Conservation (phyloP, 345 rosid species). For the Camelina neglecta region DNA sequence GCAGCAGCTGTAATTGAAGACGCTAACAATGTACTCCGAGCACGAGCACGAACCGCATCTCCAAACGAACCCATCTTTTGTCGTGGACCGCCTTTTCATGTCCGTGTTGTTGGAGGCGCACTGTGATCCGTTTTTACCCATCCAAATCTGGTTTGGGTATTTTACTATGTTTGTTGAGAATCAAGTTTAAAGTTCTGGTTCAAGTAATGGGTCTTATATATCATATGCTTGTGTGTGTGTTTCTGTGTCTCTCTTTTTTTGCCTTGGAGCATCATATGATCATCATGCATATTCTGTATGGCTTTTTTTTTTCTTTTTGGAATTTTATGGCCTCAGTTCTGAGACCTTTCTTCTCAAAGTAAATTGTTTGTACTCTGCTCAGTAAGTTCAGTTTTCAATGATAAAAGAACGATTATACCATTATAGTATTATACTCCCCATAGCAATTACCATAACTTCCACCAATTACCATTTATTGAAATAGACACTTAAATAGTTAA, state of each 20-base stretch:
- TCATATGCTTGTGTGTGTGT: conserved; percentile 23
- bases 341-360: conserved; percentile 13
- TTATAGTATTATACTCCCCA: neutral
- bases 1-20: conserved; percentile 90
- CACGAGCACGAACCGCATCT: conserved; percentile 73
- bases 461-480: neutral
- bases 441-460: neutral
- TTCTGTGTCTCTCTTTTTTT: neutral
- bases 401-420: neutral
- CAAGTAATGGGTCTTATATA: conserved; percentile 11
- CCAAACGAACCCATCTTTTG: conserved; percentile 90
- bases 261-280: conserved; percentile 12
- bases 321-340: conserved; percentile 28
- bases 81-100: conserved; percentile 91
- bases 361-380: neutral
- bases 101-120: conserved; percentile 71
- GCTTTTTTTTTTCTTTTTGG: conserved; percentile 1
- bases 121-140: conserved; percentile 33
- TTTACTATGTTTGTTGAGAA: conserved; percentile 12
- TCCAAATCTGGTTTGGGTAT: conserved; percentile 15
- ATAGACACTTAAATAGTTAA: neutral
- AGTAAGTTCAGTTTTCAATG: neutral
- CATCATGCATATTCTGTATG: conserved; percentile 22
- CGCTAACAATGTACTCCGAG: conserved; percentile 81
- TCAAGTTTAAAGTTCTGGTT: conserved; percentile 22